These are phyloP conservation scores for Mortierella sp. DNA, from an alignment of 371 early-diverging fungal genomes.

Conservation along the genomic window DNA sequence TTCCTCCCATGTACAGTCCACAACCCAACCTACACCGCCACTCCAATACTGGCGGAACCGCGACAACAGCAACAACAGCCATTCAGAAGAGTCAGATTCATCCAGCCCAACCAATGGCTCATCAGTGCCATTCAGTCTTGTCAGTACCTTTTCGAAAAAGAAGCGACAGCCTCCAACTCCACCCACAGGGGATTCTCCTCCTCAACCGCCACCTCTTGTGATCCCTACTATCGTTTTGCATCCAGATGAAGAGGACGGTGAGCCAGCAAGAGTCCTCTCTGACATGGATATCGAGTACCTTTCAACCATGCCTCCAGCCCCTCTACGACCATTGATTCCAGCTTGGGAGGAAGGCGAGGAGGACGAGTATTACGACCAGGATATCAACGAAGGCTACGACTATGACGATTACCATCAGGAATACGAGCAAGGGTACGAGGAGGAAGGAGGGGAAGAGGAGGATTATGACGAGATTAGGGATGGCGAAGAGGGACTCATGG, in stretches of 20 bases:
- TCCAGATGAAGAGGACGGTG: conserved; percentile 51
- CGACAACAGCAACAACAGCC: neutral
- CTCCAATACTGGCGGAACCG: conserved; percentile 34
- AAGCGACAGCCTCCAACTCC: conserved; percentile 11
- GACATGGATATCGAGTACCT: conserved; percentile 52
- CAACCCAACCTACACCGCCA: neutral
- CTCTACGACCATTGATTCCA: conserved; percentile 30
- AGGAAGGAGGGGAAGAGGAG: neutral
- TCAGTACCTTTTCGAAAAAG: conserved; percentile 29
- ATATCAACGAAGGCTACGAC: conserved; percentile 20
- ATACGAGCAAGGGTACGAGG: neutral
- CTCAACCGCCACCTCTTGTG: neutral
- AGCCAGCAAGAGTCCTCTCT: conserved; percentile 37
- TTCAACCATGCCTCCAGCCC: conserved; percentile 45
- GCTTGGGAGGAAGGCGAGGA: conserved; percentile 31
- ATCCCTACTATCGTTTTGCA: conserved; percentile 52
- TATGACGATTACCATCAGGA: conserved; percentile 25
- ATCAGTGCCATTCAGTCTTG: conserved; percentile 17
- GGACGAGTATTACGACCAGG: conserved; percentile 25
- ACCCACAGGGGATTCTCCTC: neutral
- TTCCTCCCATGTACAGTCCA: neutral
- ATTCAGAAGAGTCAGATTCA: neutral
- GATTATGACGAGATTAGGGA: conserved; percentile 1
- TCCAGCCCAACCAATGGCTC: neutral
- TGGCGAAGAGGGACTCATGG: neutral